Conservation (phyloP, 106 monocot species). For the Allium cepa region DNA sequence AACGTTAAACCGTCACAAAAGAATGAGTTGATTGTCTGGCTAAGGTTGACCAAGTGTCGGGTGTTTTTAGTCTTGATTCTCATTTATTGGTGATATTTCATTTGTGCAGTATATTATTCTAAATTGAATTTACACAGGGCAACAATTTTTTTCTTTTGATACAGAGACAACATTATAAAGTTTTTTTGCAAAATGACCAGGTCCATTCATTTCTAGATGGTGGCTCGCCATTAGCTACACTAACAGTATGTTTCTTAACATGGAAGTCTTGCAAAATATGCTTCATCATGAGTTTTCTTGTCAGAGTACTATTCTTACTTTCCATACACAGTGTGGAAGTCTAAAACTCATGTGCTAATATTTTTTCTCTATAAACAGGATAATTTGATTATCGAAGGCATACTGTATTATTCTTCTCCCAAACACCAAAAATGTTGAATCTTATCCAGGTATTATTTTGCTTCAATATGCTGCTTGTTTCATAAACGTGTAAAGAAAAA, state of each 20-base stretch:
- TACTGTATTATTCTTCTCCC: constrained; percentile 76
- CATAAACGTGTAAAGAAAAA: no score
- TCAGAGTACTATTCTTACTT: constrained; percentile 20
- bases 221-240: constrained; percentile 84
- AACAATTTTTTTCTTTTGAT: constrained; percentile 8
- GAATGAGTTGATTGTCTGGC: constrained; percentile 91
- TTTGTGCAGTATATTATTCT: no score
- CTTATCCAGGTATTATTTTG: constrained; percentile 58
- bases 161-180: constrained; percentile 97
- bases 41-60: constrained; percentile 72
- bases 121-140: background rate
- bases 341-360: background rate
- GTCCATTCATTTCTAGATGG: constrained; percentile 56
- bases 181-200: constrained; percentile 82
- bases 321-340: background rate
- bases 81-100: background rate
- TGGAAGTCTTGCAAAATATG: constrained; percentile 82
- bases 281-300: constrained; percentile 82
- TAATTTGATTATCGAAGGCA: constrained; percentile 69
- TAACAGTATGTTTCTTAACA: constrained; percentile 41
- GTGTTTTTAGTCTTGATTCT: constrained; percentile 19
- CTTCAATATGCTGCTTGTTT: constrained; percentile 1
- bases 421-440: constrained; percentile 98
- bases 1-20: constrained; percentile 56
- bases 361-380: constrained; percentile 43